Evolutionary conservation across 73 alveolate genomes (phyloP), one percentile per base, ranked within the genome.

Genomic region (Effrenium voratum): DNA sequence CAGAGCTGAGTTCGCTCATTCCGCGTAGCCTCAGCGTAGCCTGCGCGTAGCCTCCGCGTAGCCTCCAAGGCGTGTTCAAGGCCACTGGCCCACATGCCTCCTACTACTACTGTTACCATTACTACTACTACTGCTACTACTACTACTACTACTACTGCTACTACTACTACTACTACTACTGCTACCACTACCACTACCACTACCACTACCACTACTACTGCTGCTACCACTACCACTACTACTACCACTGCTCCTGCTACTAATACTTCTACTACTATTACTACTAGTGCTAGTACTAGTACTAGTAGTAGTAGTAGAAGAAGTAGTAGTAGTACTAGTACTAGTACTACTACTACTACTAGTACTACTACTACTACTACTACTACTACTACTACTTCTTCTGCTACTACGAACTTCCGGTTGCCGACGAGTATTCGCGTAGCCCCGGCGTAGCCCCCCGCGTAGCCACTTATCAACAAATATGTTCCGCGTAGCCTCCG

Each of bases 81-180:
- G n/a, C n/a, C n/a, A n/a, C n/a, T n/a, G n/a, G n/a, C 10, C 66
- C 19, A 52, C 66, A 52, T 19, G 19, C 19, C 30, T 66, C 34
- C 43, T 19, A 66, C 30, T 30, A 12, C 80, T n/a, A 66, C 30
- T 66, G 24, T 36, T n/a, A 66, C 80, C 24, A 10, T 41, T 10
- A 70, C 81, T 70, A 70, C 81, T 34, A 70, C 81, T 70, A 70
- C 81, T 34, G 30, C 81, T 70, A 10, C 81, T 34, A 2, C 81
- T 70, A 10, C 81, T 70, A 10, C 81, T 70, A 10, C 44, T 34
- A 70, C 81, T 34, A 70, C 81, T 34, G 30, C 81, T 34, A 70
- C 81, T 70, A 70, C 45, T 70, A 70, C 45, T 70, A 70, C 81
- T 70, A 70, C 81, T 70, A 70, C 81, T 70, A 70, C 81, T 70